Conservation (phyloP, 495 filamentous ascomycete species). For the Talaromyces thailandensis region DNA sequence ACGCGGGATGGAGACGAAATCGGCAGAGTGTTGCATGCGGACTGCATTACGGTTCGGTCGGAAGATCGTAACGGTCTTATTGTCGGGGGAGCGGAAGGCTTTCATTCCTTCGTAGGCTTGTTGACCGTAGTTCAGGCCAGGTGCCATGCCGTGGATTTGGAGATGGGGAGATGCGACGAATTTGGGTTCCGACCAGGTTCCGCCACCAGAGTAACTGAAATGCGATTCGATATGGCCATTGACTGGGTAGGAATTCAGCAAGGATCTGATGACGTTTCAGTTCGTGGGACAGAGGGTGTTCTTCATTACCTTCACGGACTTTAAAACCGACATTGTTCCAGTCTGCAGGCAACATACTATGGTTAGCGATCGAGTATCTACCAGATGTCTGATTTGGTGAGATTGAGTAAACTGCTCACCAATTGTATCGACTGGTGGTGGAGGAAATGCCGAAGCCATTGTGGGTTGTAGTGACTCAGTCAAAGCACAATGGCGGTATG, state of each 20-base stretch:
- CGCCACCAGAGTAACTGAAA: slow-evolving; percentile 56
- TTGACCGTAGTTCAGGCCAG: slow-evolving; percentile 85
- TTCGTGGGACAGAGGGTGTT: background rate
- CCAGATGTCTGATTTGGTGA: background rate
- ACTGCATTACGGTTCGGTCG: slow-evolving; percentile 69
- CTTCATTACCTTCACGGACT: slow-evolving; percentile 70
- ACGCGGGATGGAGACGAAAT: slow-evolving; percentile 68
- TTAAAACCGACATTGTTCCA: slow-evolving; percentile 88
- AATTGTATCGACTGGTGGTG: slow-evolving; percentile 71
- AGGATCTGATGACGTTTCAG: background rate
- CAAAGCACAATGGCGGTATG: background rate
- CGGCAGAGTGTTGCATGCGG: slow-evolving; percentile 71
- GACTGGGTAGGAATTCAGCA: slow-evolving; percentile 6
- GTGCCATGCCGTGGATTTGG: slow-evolving; percentile 80
- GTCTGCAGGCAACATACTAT: slow-evolving; percentile 37
- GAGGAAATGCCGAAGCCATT: slow-evolving; percentile 52
- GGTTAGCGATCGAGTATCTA: background rate
- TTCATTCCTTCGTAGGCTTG: slow-evolving; percentile 94
- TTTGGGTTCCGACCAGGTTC: slow-evolving; percentile 55
- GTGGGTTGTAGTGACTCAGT: background rate
- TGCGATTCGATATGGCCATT: slow-evolving; percentile 46
- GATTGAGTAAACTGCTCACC: slow-evolving; percentile 28
- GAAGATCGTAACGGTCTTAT: slow-evolving; percentile 63
- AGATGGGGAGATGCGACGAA: slow-evolving; percentile 74
- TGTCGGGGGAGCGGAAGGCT: slow-evolving; percentile 66